Conservation (phyloP, 1,284 basidiomycete genomes). For the Apiotrichum siamense region DNA sequence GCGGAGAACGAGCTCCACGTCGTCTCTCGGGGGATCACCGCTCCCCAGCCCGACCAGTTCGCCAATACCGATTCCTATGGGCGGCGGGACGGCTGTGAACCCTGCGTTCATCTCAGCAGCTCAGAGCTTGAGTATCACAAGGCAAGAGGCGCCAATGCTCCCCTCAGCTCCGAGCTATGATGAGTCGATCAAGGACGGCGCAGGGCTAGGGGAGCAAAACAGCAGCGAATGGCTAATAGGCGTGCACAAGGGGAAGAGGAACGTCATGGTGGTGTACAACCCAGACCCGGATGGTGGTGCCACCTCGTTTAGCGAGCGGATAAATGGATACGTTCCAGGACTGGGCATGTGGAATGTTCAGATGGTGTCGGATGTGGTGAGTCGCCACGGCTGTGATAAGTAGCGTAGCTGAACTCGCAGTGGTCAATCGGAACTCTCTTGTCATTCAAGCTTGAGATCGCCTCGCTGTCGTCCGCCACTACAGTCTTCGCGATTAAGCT, state of each 20-base stretch:
- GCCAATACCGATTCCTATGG: neutral
- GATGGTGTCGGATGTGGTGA: conserved; percentile 19
- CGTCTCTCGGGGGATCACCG: neutral
- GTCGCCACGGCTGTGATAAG: too few species aligned
- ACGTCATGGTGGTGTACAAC: conserved; percentile 17
- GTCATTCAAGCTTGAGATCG: conserved; percentile 8
- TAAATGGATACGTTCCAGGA: conserved; percentile 9
- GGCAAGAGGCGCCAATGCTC: neutral
- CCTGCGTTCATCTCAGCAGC: neutral
- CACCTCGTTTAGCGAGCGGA: conserved; percentile 13
- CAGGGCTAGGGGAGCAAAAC: neutral
- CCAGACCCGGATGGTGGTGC: conserved; percentile 19
- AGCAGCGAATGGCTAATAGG: neutral
- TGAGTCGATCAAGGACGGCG: neutral
- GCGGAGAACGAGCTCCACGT: too few species aligned
- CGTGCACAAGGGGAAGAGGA: neutral
- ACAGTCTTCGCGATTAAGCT: conserved; percentile 19
- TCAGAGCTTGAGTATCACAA: neutral
- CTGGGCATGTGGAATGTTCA: conserved; percentile 18
- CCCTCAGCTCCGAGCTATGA: conserved; percentile 1
- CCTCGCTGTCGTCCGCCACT: conserved; percentile 2
- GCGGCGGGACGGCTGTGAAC: neutral
- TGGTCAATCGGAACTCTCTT: conserved; percentile 20
- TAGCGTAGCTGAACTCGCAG: neutral
- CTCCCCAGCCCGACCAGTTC: neutral